Conservation (phyloP, 106 monocot species). For the Acanthochlamys bracteata region DNA sequence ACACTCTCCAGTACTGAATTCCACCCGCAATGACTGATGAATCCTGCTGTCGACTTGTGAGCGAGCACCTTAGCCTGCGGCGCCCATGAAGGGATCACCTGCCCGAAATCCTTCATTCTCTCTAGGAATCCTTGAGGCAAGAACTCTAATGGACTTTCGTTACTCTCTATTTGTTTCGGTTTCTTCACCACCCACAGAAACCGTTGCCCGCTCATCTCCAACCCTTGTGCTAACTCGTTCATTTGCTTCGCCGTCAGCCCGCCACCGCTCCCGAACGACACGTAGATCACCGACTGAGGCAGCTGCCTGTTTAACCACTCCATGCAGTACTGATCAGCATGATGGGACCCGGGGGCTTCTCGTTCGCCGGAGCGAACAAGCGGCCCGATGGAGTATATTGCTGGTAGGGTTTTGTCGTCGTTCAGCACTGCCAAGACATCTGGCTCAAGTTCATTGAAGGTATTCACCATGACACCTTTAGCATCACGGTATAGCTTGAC, state of each 20-base stretch:
- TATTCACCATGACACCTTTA: slow-evolving; percentile 18
- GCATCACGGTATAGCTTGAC: neutral
- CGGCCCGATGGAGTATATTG: slow-evolving; percentile 7
- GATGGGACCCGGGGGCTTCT: neutral
- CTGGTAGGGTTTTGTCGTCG: neutral
- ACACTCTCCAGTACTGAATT: slow-evolving; percentile 19
- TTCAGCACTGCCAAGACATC: slow-evolving; percentile 2
- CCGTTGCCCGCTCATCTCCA: slow-evolving; percentile 1
- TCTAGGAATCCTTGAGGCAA: slow-evolving; percentile 7
- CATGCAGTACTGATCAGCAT: no score
- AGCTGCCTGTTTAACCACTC: slow-evolving; percentile 4
- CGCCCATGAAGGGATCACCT: slow-evolving; percentile 8
- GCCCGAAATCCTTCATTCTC: neutral
- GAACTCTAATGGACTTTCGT: neutral
- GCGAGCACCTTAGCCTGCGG: slow-evolving; percentile 12
- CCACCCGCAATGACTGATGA: slow-evolving; percentile 21
- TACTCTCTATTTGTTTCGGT: neutral
- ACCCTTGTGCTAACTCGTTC: neutral
- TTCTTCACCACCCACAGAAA: neutral
- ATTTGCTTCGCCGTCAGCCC: neutral
- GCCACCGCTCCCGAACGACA: neutral
- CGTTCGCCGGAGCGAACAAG: neutral
- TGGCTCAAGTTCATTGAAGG: slow-evolving; percentile 6
- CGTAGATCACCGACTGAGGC: neutral
- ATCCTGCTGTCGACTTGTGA: neutral